Base-by-base conservation (phyloP, 495 filamentous ascomycete species). In the Neohortaea acidophila region DNA sequence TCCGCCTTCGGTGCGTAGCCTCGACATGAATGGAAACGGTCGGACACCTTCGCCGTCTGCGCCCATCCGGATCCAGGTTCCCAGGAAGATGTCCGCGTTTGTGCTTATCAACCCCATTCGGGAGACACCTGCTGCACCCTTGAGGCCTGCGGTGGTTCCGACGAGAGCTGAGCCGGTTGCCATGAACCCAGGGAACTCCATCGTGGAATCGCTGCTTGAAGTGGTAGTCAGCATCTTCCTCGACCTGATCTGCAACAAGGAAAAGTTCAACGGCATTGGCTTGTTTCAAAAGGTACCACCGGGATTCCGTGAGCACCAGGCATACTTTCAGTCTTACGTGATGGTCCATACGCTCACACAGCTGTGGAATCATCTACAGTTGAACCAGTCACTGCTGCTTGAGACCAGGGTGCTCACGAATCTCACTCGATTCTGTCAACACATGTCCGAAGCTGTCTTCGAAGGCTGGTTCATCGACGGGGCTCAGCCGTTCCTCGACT, bases 381-480 rank as follows among this genome's bases (percentile, higher is more conserved):
- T 82, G 8, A 68, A 84, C 40, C 74, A 77, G 51, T 71, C 73
- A 27, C 56, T 75, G 6, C 65, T 96, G n/a, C 69, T 66, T 35
- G 84, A 96, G 55, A 78, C 86, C 4, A 77, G 77, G 43, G 70
- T 89, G 10, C 63, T 97, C 30, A 84, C 77, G 21, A 97, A 94
- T 48, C 65, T 97, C 52, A 70, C 77, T 1, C 73, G 84, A 14
- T 79, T 92, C 39, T 70, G 75, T 19, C 63, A 71, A 0, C 82
- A 94, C 52, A 67, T 94, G 51, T 70, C 74, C 0, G 91, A 97
- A 59, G 81, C 83, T 21, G 73, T 94, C 12, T 94, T 84, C 48
- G 89, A 97, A 59, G 89, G 89, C 21, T 93, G 84, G 83, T 94
- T 94, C 51, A 68, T 93, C 29, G 74, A 84, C 43, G 89, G 87